Evolutionary conservation across 495 filamentous ascomycete species (phyloP).

Genomic region (Aspergillus heteromorphus): DNA sequence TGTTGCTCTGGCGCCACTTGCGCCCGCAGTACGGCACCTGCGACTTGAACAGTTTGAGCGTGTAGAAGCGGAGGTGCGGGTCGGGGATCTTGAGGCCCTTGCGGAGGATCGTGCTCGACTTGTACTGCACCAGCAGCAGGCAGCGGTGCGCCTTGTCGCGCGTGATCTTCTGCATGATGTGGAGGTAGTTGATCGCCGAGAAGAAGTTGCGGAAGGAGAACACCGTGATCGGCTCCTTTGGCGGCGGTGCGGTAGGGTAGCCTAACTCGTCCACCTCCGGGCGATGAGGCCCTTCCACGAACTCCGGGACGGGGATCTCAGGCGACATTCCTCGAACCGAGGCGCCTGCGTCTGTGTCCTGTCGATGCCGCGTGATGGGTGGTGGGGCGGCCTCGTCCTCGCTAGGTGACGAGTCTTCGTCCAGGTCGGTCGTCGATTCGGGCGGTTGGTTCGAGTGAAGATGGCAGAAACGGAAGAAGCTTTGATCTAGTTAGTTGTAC

Average conservation of each 20-base stretch:
- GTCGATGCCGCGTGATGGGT: slow-evolving; percentile 61
- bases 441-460: slow-evolving; percentile 44
- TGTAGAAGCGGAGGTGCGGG: slow-evolving; percentile 80
- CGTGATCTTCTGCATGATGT: slow-evolving; percentile 94
- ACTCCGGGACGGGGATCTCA: slow-evolving; percentile 31
- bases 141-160: slow-evolving; percentile 92
- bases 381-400: slow-evolving; percentile 79
- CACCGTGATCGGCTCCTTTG: slow-evolving; percentile 76
- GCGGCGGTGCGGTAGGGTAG: slow-evolving; percentile 57
- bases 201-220: slow-evolving; percentile 95
- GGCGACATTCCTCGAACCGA: slow-evolving; percentile 22
- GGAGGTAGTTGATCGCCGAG: slow-evolving; percentile 85
- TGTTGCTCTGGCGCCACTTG: slow-evolving; percentile 97
- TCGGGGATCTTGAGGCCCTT: slow-evolving; percentile 89
- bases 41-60: slow-evolving; percentile 95
- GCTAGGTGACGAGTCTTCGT: slow-evolving; percentile 27
- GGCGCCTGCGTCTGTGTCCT: slow-evolving; percentile 20
- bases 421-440: slow-evolving; percentile 19
- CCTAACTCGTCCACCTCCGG: slow-evolving; percentile 89
- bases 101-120: slow-evolving; percentile 80
- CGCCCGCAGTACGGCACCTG: slow-evolving; percentile 97
- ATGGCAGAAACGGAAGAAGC: slow-evolving; percentile 88
- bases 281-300: slow-evolving; percentile 38
- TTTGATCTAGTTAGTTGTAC: slow-evolving; percentile 28
- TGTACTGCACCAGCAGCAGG: slow-evolving; percentile 89